phyloP scores from a whole-genome alignment of 768 basidiomycete genomes.

The Pleurotus ostreatus region DNA sequence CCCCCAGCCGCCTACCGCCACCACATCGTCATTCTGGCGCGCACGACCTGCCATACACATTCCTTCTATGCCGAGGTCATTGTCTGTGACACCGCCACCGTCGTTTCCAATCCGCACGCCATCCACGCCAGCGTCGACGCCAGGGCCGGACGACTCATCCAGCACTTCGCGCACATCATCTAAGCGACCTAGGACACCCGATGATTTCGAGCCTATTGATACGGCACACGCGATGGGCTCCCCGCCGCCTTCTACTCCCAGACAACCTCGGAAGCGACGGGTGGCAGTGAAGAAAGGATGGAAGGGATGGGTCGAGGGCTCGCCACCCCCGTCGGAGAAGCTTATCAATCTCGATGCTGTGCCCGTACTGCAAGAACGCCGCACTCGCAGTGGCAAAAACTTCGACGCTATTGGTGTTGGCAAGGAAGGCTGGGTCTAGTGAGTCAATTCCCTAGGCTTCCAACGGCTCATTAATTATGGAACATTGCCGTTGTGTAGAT shows the following conservation, averaged over 20 bases:
- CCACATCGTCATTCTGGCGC: constrained; percentile 57
- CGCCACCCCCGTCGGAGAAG: constrained; percentile 74
- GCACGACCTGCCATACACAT: constrained; percentile 73
- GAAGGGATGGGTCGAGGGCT: constrained; percentile 91
- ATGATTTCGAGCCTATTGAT: constrained; percentile 46
- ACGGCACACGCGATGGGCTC: constrained; percentile 18
- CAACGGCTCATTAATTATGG: constrained; percentile 52
- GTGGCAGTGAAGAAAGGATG: constrained; percentile 74
- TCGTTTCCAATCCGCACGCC: constrained; percentile 33
- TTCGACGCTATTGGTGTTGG: constrained; percentile 81
- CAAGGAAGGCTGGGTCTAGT: constrained; percentile 75
- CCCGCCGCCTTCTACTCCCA: constrained; percentile 17
- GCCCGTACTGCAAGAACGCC: constrained; percentile 65
- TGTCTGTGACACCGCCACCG: constrained; percentile 74
- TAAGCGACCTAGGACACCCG: constrained; percentile 74
- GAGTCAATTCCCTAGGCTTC: constrained; percentile 29
- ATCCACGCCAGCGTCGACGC: constrained; percentile 68
- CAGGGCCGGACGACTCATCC: constrained; percentile 71
- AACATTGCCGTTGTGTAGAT: constrained; percentile 21
- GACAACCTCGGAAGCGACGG: constrained; percentile 50
- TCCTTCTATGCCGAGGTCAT: constrained; percentile 61
- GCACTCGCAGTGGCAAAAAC: constrained; percentile 80
- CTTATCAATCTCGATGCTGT: constrained; percentile 78
- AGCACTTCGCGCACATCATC: constrained; percentile 75
- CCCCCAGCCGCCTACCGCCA: constrained; percentile 20